These are phyloP conservation scores for Phytopythium montanum DNA, from an alignment of 352 stramenopile genomes.

Conservation along the genomic window DNA sequence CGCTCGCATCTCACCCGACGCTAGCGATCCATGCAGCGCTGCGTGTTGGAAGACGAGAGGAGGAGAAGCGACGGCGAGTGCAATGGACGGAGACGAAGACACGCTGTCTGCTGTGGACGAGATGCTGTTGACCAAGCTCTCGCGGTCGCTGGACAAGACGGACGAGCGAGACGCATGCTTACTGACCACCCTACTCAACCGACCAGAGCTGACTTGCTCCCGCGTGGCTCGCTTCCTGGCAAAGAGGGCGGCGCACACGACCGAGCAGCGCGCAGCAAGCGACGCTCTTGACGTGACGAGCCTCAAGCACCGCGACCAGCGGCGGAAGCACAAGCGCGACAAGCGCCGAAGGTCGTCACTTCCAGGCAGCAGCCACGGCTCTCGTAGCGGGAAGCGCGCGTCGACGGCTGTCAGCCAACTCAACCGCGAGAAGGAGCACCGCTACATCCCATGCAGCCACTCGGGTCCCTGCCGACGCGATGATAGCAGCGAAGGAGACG, in stretches of 20 bases:
- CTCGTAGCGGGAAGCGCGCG: conserved; percentile 1
- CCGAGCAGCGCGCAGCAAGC: conserved; percentile 3
- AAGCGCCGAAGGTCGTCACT: conserved; percentile 1
- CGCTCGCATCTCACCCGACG: conserved; percentile 13
- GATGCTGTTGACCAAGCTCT: conserved; percentile 52
- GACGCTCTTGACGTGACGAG: conserved; percentile 6
- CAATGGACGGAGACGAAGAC: not conserved
- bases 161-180: conserved; percentile 45
- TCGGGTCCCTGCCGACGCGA: conserved; percentile 34
- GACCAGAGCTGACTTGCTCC: conserved; percentile 26
- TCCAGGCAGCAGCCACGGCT: not conserved
- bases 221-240: conserved; percentile 28
- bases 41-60: conserved; percentile 34
- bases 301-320: conserved; percentile 1
- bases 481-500: conserved; percentile 5
- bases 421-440: conserved; percentile 42
- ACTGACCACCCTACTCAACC: conserved; percentile 35
- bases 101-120: conserved; percentile 22
- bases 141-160: conserved; percentile 20
- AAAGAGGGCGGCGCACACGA: not conserved
- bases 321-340: conserved; percentile 6
- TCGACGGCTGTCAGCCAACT: conserved; percentile 20
- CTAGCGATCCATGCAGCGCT: conserved; percentile 20
- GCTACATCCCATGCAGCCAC: conserved; percentile 65
- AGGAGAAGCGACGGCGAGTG: not conserved